Evolutionary conservation across 306 rosid genomes (phyloP).

Genomic region (Cucumis melo): DNA sequence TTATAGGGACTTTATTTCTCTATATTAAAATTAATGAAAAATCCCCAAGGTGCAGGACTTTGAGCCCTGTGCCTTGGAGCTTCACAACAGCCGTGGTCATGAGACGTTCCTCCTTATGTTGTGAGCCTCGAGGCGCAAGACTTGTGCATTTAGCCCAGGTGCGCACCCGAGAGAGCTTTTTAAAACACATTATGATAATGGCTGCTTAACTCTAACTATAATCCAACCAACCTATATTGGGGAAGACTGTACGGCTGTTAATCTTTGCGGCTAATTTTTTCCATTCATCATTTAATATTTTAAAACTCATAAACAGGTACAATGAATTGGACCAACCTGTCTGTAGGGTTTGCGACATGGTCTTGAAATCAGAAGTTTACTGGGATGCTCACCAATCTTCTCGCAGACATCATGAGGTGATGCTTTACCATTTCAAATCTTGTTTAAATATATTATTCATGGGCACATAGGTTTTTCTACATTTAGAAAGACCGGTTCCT

Average conservation of each 20-base stretch:
- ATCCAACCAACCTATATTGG: background rate
- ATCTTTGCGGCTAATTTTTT: background rate
- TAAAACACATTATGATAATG: background rate
- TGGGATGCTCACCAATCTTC: slow-evolving; percentile 86
- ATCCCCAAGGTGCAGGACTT: no score
- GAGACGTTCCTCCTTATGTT: no score
- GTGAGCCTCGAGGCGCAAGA: no score
- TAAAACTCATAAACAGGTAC: slow-evolving; percentile 31
- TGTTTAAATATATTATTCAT: background rate
- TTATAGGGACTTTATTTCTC: background rate
- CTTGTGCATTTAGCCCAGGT: no score
- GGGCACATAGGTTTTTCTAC: background rate
- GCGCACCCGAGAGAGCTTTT: no score
- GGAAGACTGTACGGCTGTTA: background rate
- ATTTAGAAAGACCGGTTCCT: background rate
- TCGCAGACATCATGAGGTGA: slow-evolving; percentile 85
- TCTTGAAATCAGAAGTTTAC: slow-evolving; percentile 52
- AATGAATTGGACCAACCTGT: slow-evolving; percentile 74
- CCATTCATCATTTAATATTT: background rate
- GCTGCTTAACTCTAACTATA: background rate
- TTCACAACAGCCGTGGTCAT: no score
- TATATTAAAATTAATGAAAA: background rate
- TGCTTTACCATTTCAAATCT: background rate
- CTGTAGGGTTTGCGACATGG: slow-evolving; percentile 69
- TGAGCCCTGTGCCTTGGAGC: no score